These are phyloP conservation scores for Leccinum subtestaceum DNA, from an alignment of 768 basidiomycete species.

Conservation along the genomic window DNA sequence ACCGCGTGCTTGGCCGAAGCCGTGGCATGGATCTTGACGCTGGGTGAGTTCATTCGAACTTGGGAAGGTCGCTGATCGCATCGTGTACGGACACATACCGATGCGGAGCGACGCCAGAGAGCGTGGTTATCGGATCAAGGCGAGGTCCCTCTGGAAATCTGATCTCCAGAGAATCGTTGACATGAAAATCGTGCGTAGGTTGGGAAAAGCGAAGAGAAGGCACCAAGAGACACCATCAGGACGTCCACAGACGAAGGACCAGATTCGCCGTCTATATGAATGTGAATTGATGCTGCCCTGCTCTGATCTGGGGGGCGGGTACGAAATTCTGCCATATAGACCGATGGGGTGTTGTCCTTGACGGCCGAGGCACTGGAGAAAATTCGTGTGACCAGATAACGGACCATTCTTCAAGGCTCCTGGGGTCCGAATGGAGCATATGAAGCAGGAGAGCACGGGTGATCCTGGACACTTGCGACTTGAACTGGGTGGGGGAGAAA, in stretches of 20 bases:
- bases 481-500: slow-evolving; percentile 68
- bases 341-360: slow-evolving; percentile 69
- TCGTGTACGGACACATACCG: too few relatives aligned
- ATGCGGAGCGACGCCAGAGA: too few relatives aligned
- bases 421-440: slow-evolving; percentile 59
- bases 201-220: slow-evolving; percentile 47
- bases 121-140: too few relatives aligned
- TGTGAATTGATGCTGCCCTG: slow-evolving; percentile 84
- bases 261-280: slow-evolving; percentile 84
- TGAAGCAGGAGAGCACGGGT: slow-evolving; percentile 71
- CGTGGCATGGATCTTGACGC: too few relatives aligned
- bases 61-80: too few relatives aligned
- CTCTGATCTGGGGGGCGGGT: slow-evolving; percentile 75
- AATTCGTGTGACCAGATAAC: slow-evolving; percentile 1
- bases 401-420: slow-evolving; percentile 66
- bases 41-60: too few relatives aligned
- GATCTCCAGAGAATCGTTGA: too few relatives aligned
- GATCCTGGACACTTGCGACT: slow-evolving; percentile 65
- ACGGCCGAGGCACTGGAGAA: slow-evolving; percentile 51
- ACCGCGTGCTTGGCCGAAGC: too few relatives aligned
- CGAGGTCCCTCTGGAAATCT: too few relatives aligned
- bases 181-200: too few relatives aligned
- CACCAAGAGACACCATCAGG: slow-evolving; percentile 67
- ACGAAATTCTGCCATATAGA: slow-evolving; percentile 82
- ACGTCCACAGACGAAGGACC: slow-evolving; percentile 78